phyloP scores from a whole-genome alignment of 441 rosid species.

The Isatis lusitanica region DNA sequence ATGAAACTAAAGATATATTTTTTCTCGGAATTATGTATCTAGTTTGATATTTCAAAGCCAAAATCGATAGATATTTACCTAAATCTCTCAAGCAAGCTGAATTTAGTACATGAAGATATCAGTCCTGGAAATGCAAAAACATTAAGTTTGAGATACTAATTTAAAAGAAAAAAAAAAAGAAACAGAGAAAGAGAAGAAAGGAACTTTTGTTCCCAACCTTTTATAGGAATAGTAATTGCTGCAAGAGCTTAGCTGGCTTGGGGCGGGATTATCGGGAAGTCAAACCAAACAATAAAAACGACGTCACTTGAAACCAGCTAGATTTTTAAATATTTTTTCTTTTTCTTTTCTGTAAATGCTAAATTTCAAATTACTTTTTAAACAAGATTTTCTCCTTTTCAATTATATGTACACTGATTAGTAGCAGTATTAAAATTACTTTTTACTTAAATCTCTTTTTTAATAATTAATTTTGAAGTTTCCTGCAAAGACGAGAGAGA shows the following conservation, averaged over 20 bases:
- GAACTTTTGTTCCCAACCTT: conserved; percentile 17
- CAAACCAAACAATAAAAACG: conserved; percentile 16
- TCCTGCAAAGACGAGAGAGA: conserved; percentile 7
- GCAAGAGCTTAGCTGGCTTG: conserved; percentile 26
- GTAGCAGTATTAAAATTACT: neutral
- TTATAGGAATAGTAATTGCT: conserved; percentile 29
- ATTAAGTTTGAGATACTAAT: neutral
- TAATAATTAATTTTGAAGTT: conserved; percentile 16
- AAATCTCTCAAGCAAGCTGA: neutral
- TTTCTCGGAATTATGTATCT: too few relatives aligned
- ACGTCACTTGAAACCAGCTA: conserved; percentile 1
- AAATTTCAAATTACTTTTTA: neutral
- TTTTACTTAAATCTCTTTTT: neutral
- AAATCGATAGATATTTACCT: neutral
- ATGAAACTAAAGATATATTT: too few relatives aligned
- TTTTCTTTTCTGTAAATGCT: neutral
- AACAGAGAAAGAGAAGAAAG: neutral
- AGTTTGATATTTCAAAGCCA: neutral
- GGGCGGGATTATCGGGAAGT: conserved; percentile 12
- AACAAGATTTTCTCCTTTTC: too few relatives aligned
- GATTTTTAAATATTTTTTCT: neutral
- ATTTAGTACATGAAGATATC: neutral
- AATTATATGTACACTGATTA: neutral
- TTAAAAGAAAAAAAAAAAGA: neutral
- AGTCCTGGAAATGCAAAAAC: neutral